phyloP scores from a whole-genome alignment of 805 yeast genomes.

The Candida verbasci region DNA sequence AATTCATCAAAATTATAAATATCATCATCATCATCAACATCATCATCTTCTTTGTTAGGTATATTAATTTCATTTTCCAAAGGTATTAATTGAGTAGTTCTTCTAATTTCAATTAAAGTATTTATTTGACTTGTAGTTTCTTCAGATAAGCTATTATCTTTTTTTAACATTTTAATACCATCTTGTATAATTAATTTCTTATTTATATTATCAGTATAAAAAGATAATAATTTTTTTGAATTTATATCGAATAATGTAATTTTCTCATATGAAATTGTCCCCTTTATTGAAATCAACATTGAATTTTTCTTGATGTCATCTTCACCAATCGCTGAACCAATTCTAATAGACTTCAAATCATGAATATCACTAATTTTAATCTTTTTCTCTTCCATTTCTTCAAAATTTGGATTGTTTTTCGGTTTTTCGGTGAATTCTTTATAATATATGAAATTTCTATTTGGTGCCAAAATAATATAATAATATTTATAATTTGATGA shows the following conservation, averaged over 20 bases:
- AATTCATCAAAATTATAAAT: conserved; percentile 24
- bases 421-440: conserved; percentile 53
- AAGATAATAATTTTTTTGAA: conserved; percentile 44
- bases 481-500: conserved; percentile 29
- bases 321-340: conserved; percentile 34
- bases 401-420: conserved; percentile 50
- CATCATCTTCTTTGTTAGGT: conserved; percentile 12
- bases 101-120: conserved; percentile 31
- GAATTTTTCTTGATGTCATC: conserved; percentile 40
- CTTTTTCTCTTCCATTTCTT: conserved; percentile 41
- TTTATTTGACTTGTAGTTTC: conserved; percentile 36
- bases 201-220: conserved; percentile 68
- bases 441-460: conserved; percentile 55
- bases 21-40: conserved; percentile 18
- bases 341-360: conserved; percentile 47
- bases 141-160: conserved; percentile 29
- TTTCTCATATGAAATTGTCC: conserved; percentile 54
- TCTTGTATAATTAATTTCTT: conserved; percentile 73
- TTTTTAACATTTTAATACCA: conserved; percentile 55
- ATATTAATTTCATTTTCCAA: no score
- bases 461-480: conserved; percentile 63
- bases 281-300: conserved; percentile 51
- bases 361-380: conserved; percentile 51
- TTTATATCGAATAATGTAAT: conserved; percentile 45
- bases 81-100: conserved; percentile 35